Evolutionary conservation across 2,329 filamentous ascomycete species (phyloP).

Genomic region (Ophidiomyces ophidiicola): DNA sequence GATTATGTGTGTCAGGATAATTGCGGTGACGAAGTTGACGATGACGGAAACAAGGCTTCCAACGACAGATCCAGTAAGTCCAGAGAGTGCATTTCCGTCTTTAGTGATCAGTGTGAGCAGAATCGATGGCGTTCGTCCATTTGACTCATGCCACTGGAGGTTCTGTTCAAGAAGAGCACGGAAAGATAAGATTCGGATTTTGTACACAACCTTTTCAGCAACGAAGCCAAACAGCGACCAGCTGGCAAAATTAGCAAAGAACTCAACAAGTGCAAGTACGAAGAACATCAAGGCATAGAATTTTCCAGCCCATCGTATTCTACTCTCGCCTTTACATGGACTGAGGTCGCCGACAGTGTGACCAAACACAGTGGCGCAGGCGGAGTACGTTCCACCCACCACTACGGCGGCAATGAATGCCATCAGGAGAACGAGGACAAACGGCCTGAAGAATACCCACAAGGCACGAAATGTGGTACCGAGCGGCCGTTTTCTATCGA

Average conservation of each 20-base stretch:
- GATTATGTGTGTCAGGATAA: slow-evolving; percentile 57
- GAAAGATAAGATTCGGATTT: slow-evolving; percentile 51
- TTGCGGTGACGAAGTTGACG: slow-evolving; percentile 55
- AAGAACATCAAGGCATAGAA: slow-evolving; percentile 50
- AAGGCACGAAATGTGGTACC: slow-evolving; percentile 18
- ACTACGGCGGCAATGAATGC: slow-evolving; percentile 42
- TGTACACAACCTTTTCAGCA: slow-evolving; percentile 54
- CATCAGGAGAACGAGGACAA: slow-evolving; percentile 34
- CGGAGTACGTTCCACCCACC: slow-evolving; percentile 47
- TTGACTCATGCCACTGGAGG: slow-evolving; percentile 58
- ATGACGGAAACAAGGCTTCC: slow-evolving; percentile 56
- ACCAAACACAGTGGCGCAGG: slow-evolving; percentile 48
- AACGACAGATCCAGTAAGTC: slow-evolving; percentile 57
- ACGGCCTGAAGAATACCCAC: slow-evolving; percentile 30
- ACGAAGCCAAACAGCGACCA: slow-evolving; percentile 47
- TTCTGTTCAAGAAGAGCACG: slow-evolving; percentile 54
- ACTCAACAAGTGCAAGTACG: slow-evolving; percentile 47
- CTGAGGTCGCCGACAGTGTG: slow-evolving; percentile 47
- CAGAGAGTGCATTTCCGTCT: slow-evolving; percentile 55
- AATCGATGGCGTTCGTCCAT: slow-evolving; percentile 47
- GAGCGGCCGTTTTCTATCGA: slow-evolving; percentile 19
- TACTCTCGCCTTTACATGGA: slow-evolving; percentile 39
- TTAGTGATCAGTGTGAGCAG: slow-evolving; percentile 57
- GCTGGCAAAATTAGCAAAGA: slow-evolving; percentile 50
- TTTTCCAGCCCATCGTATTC: slow-evolving; percentile 39